These are phyloP conservation scores for Millerago galiae DNA, from an alignment of 805 yeast species.

Conservation along the genomic window DNA sequence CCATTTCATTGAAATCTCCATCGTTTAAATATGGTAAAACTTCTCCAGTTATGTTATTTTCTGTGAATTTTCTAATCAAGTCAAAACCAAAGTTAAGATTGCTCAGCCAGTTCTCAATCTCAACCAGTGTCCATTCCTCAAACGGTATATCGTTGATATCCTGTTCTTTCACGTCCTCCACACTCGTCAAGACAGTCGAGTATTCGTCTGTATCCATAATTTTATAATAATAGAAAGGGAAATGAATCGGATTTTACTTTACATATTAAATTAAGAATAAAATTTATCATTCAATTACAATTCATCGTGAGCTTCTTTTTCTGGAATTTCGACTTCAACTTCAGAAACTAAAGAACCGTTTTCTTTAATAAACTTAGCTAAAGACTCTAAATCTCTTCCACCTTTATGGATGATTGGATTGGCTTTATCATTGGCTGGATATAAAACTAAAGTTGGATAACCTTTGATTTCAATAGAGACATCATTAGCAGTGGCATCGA, in stretches of 20 bases:
- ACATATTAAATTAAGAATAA: no score
- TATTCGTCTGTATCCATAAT: no score
- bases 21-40: slow-evolving; percentile 62
- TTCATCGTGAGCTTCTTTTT: slow-evolving; percentile 13
- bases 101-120: slow-evolving; percentile 22
- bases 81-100: slow-evolving; percentile 12
- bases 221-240: no score
- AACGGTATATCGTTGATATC: neutral
- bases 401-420: slow-evolving; percentile 63
- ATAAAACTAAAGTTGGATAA: slow-evolving; percentile 87
- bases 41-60: slow-evolving; percentile 66
- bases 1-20: slow-evolving; percentile 69
- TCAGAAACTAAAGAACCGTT: slow-evolving; percentile 61
- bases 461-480: slow-evolving; percentile 78
- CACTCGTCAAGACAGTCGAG: neutral
- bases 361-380: slow-evolving; percentile 65
- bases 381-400: slow-evolving; percentile 64
- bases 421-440: slow-evolving; percentile 77
- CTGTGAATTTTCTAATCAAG: slow-evolving; percentile 31
- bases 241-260: no score
- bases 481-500: slow-evolving; percentile 89
- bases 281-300: neutral
- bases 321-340: slow-evolving; percentile 32
- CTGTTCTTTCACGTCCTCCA: neutral
- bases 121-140: slow-evolving; percentile 19